Base-by-base conservation (phyloP, 2,329 filamentous ascomycete species). In the Sporothrix pseudoabietina region DNA sequence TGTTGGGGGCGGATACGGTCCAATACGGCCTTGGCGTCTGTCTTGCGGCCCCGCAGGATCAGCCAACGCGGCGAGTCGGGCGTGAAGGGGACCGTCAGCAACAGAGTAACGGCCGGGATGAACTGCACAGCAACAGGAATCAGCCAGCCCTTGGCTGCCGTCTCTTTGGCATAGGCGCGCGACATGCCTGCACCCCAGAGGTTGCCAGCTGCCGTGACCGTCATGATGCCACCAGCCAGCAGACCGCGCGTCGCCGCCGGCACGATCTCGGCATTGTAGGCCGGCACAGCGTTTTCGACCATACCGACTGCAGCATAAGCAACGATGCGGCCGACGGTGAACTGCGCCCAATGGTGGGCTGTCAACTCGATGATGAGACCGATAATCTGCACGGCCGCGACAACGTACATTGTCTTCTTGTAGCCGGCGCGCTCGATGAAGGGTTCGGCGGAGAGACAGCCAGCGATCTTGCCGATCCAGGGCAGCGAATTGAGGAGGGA, bases 111-210 rank as follows among this genome's bases (percentile, higher is more conserved):
- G 3, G 80, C 77, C 71, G 82, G 82, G 4, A 82, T 74, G 16
- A 81, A 77, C 70, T 82, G 81, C 75, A 82, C 81, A 2, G 77
- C 79, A 19, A 81, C 79, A 39, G 81, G 80, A 74, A 82, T 81
- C 44, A 80, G 76, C 81, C 81, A 82, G 35, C 75, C 76, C 71
- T 79, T 77, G 39, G 80, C 78, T 35, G 76, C 76, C 22, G 72
- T 73, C 26, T 73, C 71, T 10, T 76, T 77, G 57, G 75, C 77
- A 8, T 74, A 77, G 14, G 76, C 77, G 14, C 78, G 78, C 66
- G 77, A 80, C 74, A 76, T 75, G 49, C 73, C 75, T 3, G 75
- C 73, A 26, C 75, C 75, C 75, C 75, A 76, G n/a, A 76, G 65
- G 71, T 76, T 76, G n/a, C 75, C 75, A 3, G 72, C 32, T 3